These are phyloP conservation scores for Ottelia alismoides DNA, from an alignment of 106 monocot genomes.

Conservation along the genomic window DNA sequence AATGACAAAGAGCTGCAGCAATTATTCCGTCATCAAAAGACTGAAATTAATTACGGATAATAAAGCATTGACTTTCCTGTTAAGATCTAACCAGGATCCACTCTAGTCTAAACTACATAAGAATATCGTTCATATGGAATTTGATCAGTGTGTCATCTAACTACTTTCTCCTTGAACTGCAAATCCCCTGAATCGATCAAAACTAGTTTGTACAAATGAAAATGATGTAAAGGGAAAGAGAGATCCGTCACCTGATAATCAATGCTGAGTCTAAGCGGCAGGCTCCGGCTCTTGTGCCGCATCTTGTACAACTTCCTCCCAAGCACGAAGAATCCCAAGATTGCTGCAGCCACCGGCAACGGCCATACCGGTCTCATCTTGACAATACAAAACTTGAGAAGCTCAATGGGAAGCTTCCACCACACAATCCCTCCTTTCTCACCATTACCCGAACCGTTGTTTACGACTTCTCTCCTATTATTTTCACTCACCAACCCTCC, in stretches of 20 bases:
- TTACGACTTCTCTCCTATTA: background rate
- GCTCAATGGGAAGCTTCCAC: conserved; percentile 30
- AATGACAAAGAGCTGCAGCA: too few species aligned
- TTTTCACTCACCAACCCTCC: background rate
- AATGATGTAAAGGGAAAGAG: too few species aligned
- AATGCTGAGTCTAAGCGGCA: conserved; percentile 15
- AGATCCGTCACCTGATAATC: conserved; percentile 49
- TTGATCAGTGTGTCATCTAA: too few species aligned
- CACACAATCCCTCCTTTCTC: conserved; percentile 13
- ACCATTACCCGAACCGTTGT: background rate
- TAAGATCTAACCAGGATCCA: too few species aligned
- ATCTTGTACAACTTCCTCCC: conserved; percentile 25
- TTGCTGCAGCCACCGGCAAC: conserved; percentile 16
- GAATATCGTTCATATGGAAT: too few species aligned
- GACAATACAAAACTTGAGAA: conserved; percentile 19
- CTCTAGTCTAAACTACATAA: too few species aligned
- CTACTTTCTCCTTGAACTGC: too few species aligned
- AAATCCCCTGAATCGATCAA: too few species aligned
- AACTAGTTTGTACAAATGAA: too few species aligned
- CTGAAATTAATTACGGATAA: too few species aligned
- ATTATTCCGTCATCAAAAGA: too few species aligned
- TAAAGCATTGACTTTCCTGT: too few species aligned
- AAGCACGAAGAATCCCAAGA: conserved; percentile 20
- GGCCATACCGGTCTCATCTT: conserved; percentile 33
- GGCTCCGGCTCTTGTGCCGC: conserved; percentile 18